Evolutionary conservation across 208 protist genomes (phyloP).

Genomic region (Borovskyia barvae): DNA sequence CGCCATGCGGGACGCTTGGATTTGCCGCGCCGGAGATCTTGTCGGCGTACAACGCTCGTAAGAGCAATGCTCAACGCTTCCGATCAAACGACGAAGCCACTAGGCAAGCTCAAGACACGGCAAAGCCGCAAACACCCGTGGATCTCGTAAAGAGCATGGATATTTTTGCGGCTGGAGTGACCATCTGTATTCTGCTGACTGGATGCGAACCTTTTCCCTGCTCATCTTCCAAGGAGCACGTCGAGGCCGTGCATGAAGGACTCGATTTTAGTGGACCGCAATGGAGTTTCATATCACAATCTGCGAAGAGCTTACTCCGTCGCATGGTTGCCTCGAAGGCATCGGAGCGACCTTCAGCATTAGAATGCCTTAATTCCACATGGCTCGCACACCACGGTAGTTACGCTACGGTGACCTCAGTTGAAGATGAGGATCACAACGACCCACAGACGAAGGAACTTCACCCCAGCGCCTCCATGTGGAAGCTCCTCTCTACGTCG

Average conservation of each 20-base stretch:
- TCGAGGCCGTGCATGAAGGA: constrained; percentile 37
- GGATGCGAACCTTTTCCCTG: constrained; percentile 58
- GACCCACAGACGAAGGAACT: constrained; percentile 8
- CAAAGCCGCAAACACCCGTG: constrained; percentile 27
- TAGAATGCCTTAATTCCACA: constrained; percentile 43
- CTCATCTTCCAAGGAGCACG: constrained; percentile 34
- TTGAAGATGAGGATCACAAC: constrained; percentile 11
- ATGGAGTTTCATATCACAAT: constrained; percentile 47
- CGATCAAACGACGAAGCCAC: constrained; percentile 4
- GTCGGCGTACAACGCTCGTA: constrained; percentile 36
- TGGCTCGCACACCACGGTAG: constrained; percentile 28
- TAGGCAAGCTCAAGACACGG: not conserved
- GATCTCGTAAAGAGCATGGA: constrained; percentile 56
- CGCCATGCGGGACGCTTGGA: constrained; percentile 47
- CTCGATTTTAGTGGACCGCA: constrained; percentile 38
- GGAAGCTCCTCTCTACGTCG: constrained; percentile 24
- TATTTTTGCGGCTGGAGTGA: constrained; percentile 62
- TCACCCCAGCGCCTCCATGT: constrained; percentile 13
- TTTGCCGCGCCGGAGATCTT: constrained; percentile 61
- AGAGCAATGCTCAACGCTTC: constrained; percentile 4
- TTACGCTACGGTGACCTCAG: constrained; percentile 8
- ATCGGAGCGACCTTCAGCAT: constrained; percentile 34
- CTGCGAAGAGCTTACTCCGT: constrained; percentile 37
- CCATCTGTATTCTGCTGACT: constrained; percentile 53
- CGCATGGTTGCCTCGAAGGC: constrained; percentile 40